Conservation (phyloP, 768 basidiomycete species). For the Auriscalpium vulgare region DNA sequence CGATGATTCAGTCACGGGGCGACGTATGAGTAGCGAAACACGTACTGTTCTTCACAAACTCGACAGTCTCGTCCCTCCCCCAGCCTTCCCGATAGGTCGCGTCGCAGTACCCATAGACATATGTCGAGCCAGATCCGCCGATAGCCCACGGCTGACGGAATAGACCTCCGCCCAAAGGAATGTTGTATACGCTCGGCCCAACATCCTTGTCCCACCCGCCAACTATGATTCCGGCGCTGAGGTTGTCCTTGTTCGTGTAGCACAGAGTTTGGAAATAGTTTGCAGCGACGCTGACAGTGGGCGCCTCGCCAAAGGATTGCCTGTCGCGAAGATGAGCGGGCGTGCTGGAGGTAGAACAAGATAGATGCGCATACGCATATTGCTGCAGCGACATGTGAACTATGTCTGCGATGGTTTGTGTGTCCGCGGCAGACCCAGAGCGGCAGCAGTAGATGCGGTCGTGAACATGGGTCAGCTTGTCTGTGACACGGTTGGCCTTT, state of each 20-base stretch:
- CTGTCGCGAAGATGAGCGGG: slow-evolving; percentile 24
- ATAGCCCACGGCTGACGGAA: slow-evolving; percentile 99
- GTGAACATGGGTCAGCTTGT: slow-evolving; percentile 94
- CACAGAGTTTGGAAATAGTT: slow-evolving; percentile 79
- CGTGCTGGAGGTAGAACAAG: background rate
- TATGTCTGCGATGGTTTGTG: slow-evolving; percentile 90
- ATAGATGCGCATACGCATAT: slow-evolving; percentile 43
- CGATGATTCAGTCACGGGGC: background rate
- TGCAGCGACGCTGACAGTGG: slow-evolving; percentile 77
- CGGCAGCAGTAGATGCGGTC: slow-evolving; percentile 99
- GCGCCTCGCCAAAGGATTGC: slow-evolving; percentile 46
- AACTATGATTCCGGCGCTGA: slow-evolving; percentile 94
- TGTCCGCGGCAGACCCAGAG: slow-evolving; percentile 96
- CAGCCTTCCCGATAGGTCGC: slow-evolving; percentile 94
- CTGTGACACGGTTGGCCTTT: slow-evolving; percentile 95
- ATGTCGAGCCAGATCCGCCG: slow-evolving; percentile 94
- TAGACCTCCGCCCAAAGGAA: slow-evolving; percentile 92
- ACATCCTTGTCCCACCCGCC: slow-evolving; percentile 93
- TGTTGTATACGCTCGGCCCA: slow-evolving; percentile 93
- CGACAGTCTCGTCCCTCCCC: slow-evolving; percentile 81
- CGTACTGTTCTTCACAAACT: slow-evolving; percentile 95
- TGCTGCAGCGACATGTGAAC: slow-evolving; percentile 80
- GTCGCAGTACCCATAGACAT: slow-evolving; percentile 98
- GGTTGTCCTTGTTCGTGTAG: slow-evolving; percentile 86
- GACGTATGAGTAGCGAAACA: slow-evolving; percentile 11